Evolutionary conservation across 2,329 filamentous ascomycete species (phyloP), one percentile per base, ranked within the genome.

Genomic region (Microascus cirrosus): DNA sequence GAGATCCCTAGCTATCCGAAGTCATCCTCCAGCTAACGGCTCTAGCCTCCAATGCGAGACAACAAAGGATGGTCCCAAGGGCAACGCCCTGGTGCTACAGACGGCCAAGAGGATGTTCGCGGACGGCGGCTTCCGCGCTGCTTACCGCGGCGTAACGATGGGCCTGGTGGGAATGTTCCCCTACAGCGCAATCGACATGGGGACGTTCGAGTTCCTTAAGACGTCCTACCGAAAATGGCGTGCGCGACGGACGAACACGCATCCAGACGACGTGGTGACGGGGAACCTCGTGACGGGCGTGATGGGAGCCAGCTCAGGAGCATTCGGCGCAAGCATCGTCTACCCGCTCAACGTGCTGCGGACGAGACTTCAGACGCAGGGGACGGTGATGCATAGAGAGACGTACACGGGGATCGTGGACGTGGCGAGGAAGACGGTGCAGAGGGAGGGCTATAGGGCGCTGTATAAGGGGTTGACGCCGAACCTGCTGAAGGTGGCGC

Each of bases 81-180:
- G 94, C 55, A 93, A 92, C 63, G 83, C 83, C 10, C 82, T 99
- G 35, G 89, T 99, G 61, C 74, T 85, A 32, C 84, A 87, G 54
- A 97, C 93, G 0, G 89, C 89, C 2, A 80, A 82, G 68, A 95
- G 91, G 69, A 96, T 99, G 87, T 90, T 86, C 77, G 80, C 79
- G 48, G 82, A 85, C 60, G 88, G 89, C 59, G 90, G 90, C 24
- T 63, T 92, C 32, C 77, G 82, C 35, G 80, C 89, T 7, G 93
- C 91, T 62, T 99, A 97, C 71, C 90, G 93, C 57, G 94, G 94
- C 48, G 80, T 99, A 36, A 92, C 91, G 0, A 94, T 97, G 82
- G 94, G 94, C 18, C 79, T 99, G 3, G 75, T 96, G 55, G 94
- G 94, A 69, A 96, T 97, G 85, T 99, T 99, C 66, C 94, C 94